Base-by-base conservation (phyloP, 345 rosid genomes). In the Rhodomyrtus tomentosa region DNA sequence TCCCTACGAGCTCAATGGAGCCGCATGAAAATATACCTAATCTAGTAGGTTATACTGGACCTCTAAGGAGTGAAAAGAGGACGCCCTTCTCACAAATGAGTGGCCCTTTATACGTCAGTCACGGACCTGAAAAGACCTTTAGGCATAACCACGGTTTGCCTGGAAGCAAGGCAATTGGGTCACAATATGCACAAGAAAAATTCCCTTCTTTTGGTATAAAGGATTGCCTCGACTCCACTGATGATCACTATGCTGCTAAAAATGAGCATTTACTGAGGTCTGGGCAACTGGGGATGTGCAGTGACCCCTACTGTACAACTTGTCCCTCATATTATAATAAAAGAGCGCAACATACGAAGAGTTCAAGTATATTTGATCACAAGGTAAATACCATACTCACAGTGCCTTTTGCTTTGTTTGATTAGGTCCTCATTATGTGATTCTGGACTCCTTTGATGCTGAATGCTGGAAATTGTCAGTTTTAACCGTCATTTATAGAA, bases 251-350 rank as follows among this genome's bases (percentile, higher is more conserved):
- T 84, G 89, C 86, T n/a, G 68, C 82, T 68, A 94, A 90, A 89
- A 96, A 95, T 87, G 91, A 90, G 56, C 92, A 95, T 92, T 88
- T 95, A 84, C 40, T 91, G 87, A 93, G 95, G 91, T 96, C 98
- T 87, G 98, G 99, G 20, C 95, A 90, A 73, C 82, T 93, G 82
- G 98, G 99, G 10, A 88, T 92, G 95, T 96, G 99, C 86, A 91
- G 90, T 88, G 96, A 94, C 91, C 99, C 98, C 84, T 96, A 95
- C 85, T 95, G 98, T 89, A 96, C 98, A 27, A 93, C 94, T 84
- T 96, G 99, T 79, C 99, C 98, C 50, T 87, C 93, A 38, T 90
- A 86, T 83, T 93, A 93, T 92, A 90, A 89, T 84, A 89, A 89
- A 85, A 85, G 90, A 72, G 84, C 86, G 38, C 89, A 86, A 45